Base-by-base conservation (phyloP, 176 grass and related monocot genomes). In the Musa troglodytarum region DNA sequence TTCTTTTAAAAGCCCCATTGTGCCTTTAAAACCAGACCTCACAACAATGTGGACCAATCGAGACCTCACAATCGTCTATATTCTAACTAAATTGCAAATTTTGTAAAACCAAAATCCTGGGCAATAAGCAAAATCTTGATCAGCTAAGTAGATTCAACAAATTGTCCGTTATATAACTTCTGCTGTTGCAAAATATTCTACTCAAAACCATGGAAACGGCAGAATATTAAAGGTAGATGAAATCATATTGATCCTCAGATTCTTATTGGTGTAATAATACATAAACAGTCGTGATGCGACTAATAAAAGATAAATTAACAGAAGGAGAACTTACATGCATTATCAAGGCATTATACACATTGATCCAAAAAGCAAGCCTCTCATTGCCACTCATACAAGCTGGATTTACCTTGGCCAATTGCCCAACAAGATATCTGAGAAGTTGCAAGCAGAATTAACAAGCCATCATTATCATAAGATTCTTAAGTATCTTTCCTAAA, bases 291-390 rank as follows among this genome's bases (percentile, higher is more conserved):
- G 0, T 16, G 13, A 16, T 57, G 14, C 17, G 19, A 57, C 55
- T 16, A 16, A 57, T 11, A 17, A 29, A 68, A 49, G 17, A 54
- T 9, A 63, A 0, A 55, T 14, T 50, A 52, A 71, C 16, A 67
- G 81, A 74, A 34, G 87, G 50, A n/a, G 76, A 77, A 89, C 95
- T 76, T 82, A 99, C 95, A 94, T 99, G 95, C 95, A 99, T 94
- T 85, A 99, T 94, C 76, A 99, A 85, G 17, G 90, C 94, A 84
- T 93, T 98, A 66, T 90, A 98, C 55, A 98, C 81, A 61, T 98
- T 98, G 72, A 98, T 91, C 94, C 94, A 98, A 79, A 98, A 98
- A 72, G 94, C 94, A 67, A 98, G 86, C 80, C 84, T 89, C 80
- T 93, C 80, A 71, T 89, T 84, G 81, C 80, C 72, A 72, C 61